Percentiles rank a stretch among this genome's conserved stretches.
Conservation (phyloP, 331 rosid species). For the Ulmus americana region DNA sequence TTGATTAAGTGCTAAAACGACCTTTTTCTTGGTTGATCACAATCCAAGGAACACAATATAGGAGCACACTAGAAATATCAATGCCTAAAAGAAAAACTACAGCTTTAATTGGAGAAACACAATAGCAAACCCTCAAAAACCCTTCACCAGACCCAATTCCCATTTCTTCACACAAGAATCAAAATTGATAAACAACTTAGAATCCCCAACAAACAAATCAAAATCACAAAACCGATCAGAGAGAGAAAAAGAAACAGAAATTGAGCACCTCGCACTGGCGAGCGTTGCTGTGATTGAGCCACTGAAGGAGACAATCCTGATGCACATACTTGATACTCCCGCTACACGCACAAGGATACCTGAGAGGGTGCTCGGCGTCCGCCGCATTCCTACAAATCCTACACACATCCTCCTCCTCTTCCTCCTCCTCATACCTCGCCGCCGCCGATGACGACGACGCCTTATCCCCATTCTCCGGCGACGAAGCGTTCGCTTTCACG, state of each 20-base stretch:
- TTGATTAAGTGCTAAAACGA: no score
- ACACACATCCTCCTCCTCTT: conserved; percentile 95
- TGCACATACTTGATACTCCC: conserved; percentile 97
- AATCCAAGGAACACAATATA: background rate
- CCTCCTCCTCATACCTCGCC: conserved; percentile 65
- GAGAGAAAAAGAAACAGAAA: conserved; percentile 8
- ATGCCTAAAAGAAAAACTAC: no score
- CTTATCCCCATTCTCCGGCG: background rate
- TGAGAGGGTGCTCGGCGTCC: conserved; percentile 79
- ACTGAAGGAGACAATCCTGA: conserved; percentile 96
- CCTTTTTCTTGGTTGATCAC: background rate
- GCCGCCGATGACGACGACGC: conserved; percentile 35
- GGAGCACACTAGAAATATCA: background rate
- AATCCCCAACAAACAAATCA: background rate
- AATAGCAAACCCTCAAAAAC: no score
- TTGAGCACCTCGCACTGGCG: conserved; percentile 92
- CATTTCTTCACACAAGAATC: background rate
- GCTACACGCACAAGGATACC: conserved; percentile 96
- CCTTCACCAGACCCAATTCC: background rate
- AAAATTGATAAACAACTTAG: background rate
- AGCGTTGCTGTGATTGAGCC: conserved; percentile 99
- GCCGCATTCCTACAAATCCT: conserved; percentile 95
- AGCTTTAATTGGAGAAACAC: background rate
- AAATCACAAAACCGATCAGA: background rate
- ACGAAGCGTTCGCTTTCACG: conserved; percentile 35